Evolutionary conservation across 208 protist species (phyloP), one percentile per base, ranked within the genome.

Genomic region (Vickermania ingenoplastis): DNA sequence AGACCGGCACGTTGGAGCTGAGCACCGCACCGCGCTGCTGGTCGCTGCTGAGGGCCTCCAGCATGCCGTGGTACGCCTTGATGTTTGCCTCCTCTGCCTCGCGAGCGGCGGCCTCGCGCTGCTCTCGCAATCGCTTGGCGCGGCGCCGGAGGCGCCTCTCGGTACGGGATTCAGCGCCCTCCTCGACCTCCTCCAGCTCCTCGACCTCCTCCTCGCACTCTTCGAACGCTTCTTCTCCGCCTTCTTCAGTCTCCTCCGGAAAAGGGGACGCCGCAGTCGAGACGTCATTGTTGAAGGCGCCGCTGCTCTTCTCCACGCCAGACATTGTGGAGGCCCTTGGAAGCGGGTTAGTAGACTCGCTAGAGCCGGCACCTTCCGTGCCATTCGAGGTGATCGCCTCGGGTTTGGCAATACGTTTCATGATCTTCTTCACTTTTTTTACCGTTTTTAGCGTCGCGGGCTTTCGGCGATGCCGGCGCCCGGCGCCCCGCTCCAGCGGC

Each of bases 1-100:
- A 84, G 48, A 87, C 25, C 1, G 83, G 83, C 22, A 74, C 63
- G 17, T 82, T 45, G 2, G 72, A 17, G 0, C 27, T 22, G 23
- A 87, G 17, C 36, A 45, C 36, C 11, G 7, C 17, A 17, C 36
- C 36, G 7, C 36, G 36, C 36, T 45, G 58, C 45, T 71, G 65
- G 21, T 50, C 45, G 45, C 17, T 62, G 41, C 79, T 71, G 23
- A 41, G 27, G 0, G 41, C 29, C 36, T 57, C 27, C 22, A 66
- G 49, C 26, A 13, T 3, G 53, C 69, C 31, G 14, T 28, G 50
- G 25, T 67, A 41, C n/a, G 7, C 31, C 54, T 54, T n/a, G 54
- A 31, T 61, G 53, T 30, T 50, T 26, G 53, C 31, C 21, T 60
- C 72, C 30, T 45, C 54, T 54, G 76, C 73, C 27, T 67, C 63